phyloP scores from a whole-genome alignment of 306 rosid genomes.

The Corylus heterophylla region DNA sequence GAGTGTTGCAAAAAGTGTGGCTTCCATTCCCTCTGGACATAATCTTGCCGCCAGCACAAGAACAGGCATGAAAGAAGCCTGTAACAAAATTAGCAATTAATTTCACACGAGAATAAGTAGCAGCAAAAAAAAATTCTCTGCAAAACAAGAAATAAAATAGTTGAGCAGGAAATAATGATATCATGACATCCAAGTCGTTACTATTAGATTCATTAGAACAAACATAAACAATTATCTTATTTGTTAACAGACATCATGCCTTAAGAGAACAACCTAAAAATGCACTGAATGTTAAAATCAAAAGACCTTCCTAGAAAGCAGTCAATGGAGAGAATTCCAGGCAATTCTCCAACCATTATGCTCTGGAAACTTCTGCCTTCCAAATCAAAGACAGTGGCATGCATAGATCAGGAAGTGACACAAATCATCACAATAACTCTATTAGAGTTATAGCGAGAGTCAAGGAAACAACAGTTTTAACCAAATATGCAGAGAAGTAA shows the following conservation, averaged over 20 bases:
- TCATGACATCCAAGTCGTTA: not conserved
- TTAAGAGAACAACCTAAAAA: not conserved
- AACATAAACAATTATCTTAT: not conserved
- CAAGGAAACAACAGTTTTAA: not conserved
- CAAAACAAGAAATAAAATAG: constrained; percentile 3
- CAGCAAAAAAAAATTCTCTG: constrained; percentile 17
- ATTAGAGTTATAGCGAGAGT: constrained; percentile 9
- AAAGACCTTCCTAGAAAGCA: not conserved
- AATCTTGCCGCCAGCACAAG: constrained; percentile 92
- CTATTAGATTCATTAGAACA: not conserved
- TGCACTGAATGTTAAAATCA: constrained; percentile 5
- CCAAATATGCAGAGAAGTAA: constrained; percentile 27
- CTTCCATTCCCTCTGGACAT: constrained; percentile 99
- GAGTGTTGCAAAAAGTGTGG: constrained; percentile 97
- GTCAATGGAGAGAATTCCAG: not conserved
- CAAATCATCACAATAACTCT: not conserved
- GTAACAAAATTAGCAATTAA: constrained; percentile 26
- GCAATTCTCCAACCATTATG: not conserved
- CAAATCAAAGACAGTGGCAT: constrained; percentile 7
- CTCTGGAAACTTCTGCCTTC: not conserved
- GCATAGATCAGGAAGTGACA: constrained; percentile 23
- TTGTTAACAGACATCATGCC: not conserved
- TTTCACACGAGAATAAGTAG: constrained; percentile 22
- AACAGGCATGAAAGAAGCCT: constrained; percentile 99
- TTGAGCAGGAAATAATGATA: not conserved